Conservation (phyloP, 257 asterid species). For the Solanum gandarillasii region DNA sequence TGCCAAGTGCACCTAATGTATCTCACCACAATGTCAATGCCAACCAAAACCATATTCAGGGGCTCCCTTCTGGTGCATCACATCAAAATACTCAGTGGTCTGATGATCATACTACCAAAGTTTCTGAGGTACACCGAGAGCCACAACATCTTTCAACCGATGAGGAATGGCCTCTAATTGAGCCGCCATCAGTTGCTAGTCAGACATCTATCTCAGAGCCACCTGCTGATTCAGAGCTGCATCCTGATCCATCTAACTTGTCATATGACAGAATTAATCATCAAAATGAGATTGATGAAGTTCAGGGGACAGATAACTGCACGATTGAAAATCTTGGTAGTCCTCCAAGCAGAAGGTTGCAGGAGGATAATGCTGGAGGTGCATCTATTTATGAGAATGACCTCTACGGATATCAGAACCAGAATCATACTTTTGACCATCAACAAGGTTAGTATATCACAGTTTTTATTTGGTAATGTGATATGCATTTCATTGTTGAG, state of each 20-base stretch:
- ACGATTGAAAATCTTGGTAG: slow-evolving; percentile 26
- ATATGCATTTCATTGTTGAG: neutral
- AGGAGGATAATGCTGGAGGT: slow-evolving; percentile 46
- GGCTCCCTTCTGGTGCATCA: slow-evolving; percentile 17
- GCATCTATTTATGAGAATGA: slow-evolving; percentile 41
- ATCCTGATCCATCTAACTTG: slow-evolving; percentile 29
- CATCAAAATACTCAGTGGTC: slow-evolving; percentile 17
- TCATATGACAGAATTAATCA: slow-evolving; percentile 21
- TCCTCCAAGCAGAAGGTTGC: slow-evolving; percentile 29
- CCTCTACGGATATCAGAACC: slow-evolving; percentile 30
- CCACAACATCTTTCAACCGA: slow-evolving; percentile 28
- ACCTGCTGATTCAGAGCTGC: slow-evolving; percentile 32
- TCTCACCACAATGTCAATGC: slow-evolving; percentile 19
- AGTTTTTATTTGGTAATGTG: neutral
- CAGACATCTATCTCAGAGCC: slow-evolving; percentile 29
- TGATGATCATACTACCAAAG: slow-evolving; percentile 26
- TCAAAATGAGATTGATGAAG: slow-evolving; percentile 37
- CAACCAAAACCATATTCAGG: slow-evolving; percentile 26
- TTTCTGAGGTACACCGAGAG: slow-evolving; percentile 19
- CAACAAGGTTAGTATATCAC: slow-evolving; percentile 34
- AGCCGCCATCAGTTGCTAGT: slow-evolving; percentile 32
- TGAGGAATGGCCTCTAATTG: slow-evolving; percentile 71
- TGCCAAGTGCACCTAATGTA: slow-evolving; percentile 24
- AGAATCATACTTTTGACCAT: slow-evolving; percentile 26
- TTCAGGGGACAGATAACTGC: slow-evolving; percentile 30